These are phyloP conservation scores for Saccharomyces pastorianus DNA, from an alignment of 1,139 yeast species.

Conservation along the genomic window DNA sequence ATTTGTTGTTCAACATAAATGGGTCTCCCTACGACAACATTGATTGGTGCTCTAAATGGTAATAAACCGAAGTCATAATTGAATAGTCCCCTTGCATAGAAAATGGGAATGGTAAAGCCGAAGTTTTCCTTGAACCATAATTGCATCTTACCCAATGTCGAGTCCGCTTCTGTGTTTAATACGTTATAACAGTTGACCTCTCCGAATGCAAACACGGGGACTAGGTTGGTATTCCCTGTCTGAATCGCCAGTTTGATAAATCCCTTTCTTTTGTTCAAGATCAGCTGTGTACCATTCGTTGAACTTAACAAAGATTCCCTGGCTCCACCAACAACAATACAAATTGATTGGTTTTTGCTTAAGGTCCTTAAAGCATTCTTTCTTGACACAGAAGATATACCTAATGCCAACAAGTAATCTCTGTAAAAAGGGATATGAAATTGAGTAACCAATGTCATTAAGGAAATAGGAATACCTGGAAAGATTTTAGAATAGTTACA, in stretches of 20 bases:
- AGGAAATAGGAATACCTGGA: slow-evolving; percentile 74
- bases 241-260: slow-evolving; percentile 81
- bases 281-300: slow-evolving; percentile 54
- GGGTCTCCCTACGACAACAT: slow-evolving; percentile 77
- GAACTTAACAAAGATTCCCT: slow-evolving; percentile 73
- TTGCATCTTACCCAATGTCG: slow-evolving; percentile 53
- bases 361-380: slow-evolving; percentile 61
- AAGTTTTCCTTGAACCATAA: slow-evolving; percentile 58
- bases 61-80: slow-evolving; percentile 87
- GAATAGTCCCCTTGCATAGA: slow-evolving; percentile 88
- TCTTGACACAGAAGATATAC: slow-evolving; percentile 79
- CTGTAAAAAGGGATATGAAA: slow-evolving; percentile 83
- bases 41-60: slow-evolving; percentile 76
- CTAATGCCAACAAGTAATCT: slow-evolving; percentile 74
- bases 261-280: slow-evolving; percentile 74
- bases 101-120: slow-evolving; percentile 84
- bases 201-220: slow-evolving; percentile 89
- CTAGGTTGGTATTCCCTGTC: slow-evolving; percentile 67
- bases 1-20: slow-evolving; percentile 52
- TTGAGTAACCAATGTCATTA: slow-evolving; percentile 76
- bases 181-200: slow-evolving; percentile 76
- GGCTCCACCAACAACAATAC: slow-evolving; percentile 93
- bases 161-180: slow-evolving; percentile 45
- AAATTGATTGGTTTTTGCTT: slow-evolving; percentile 64
- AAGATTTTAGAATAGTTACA: slow-evolving; percentile 57